A percentile compares a stretch with the other conserved stretches of the same genome.
Evolutionary conservation across 371 early-diverging fungal genomes (phyloP).

Genomic region (Mucor saturninus): DNA sequence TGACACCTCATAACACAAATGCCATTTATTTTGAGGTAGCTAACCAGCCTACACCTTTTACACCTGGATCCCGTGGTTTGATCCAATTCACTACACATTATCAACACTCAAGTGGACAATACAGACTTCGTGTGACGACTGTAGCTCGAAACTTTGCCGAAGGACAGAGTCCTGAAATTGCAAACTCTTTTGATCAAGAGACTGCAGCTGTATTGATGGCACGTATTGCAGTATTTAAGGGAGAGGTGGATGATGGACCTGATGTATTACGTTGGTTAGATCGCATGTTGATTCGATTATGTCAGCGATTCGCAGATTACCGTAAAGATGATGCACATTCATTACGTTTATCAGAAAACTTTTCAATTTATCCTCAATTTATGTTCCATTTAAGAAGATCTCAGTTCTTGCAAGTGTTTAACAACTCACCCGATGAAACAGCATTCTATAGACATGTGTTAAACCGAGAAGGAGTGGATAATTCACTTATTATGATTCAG

Average conservation of each 20-base stretch:
- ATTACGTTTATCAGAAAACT: conserved; percentile 93
- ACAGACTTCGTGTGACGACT: conserved; percentile 93
- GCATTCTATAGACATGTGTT: conserved; percentile 95
- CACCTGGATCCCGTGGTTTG: conserved; percentile 88
- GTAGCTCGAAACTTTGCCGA: conserved; percentile 95
- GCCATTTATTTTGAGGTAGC: conserved; percentile 97
- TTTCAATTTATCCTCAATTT: conserved; percentile 99
- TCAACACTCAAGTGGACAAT: conserved; percentile 93
- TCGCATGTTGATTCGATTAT: conserved; percentile 97
- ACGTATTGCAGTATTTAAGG: conserved; percentile 97
- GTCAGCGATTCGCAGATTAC: conserved; percentile 97
- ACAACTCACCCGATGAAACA: conserved; percentile 99
- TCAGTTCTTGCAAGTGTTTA: conserved; percentile 99
- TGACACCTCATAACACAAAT: conserved; percentile 86
- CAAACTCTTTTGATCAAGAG: conserved; percentile 98
- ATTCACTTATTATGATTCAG: conserved; percentile 98
- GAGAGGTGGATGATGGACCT: conserved; percentile 97
- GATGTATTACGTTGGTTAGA: conserved; percentile 99
- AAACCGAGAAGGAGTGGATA: conserved; percentile 94
- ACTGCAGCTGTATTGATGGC: conserved; percentile 99
- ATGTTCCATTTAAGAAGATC: conserved; percentile 99
- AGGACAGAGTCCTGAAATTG: conserved; percentile 86
- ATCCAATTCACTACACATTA: conserved; percentile 96
- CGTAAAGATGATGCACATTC: conserved; percentile 95
- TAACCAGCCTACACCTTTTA: conserved; percentile 81